A percentile compares a stretch with the other conserved stretches of the same genome.
Conservation (phyloP, 1,284 basidiomycete genomes). For the Agaricales sp. region DNA sequence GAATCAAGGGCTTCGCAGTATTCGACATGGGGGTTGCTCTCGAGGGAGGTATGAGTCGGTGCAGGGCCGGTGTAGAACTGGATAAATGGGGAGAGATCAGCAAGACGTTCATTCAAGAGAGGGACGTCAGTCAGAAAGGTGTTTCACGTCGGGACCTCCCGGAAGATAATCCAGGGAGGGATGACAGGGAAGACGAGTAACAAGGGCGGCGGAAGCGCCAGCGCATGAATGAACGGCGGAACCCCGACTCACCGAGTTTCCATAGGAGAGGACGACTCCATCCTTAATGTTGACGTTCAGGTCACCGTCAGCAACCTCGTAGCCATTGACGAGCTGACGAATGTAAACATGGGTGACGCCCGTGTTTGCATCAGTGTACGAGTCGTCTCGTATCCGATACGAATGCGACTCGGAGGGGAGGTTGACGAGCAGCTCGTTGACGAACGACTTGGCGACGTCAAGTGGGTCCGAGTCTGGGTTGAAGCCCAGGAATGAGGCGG, state of each 20-base stretch:
- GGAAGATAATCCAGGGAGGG: no score
- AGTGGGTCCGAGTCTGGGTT: slow-evolving; percentile 35
- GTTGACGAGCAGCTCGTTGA: slow-evolving; percentile 34
- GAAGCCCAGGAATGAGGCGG: slow-evolving; percentile 28
- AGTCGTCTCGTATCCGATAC: slow-evolving; percentile 65
- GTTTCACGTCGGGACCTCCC: no score
- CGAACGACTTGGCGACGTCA: slow-evolving; percentile 51
- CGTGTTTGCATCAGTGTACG: slow-evolving; percentile 77
- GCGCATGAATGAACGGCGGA: slow-evolving; percentile 9
- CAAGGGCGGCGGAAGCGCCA: not conserved
- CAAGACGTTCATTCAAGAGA: no score
- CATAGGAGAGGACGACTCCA: slow-evolving; percentile 71
- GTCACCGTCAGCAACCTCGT: slow-evolving; percentile 83
- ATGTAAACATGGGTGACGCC: slow-evolving; percentile 82
- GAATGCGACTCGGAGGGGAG: slow-evolving; percentile 27
- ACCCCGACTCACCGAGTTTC: slow-evolving; percentile 56
- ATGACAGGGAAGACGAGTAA: no score
- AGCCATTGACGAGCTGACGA: slow-evolving; percentile 70
- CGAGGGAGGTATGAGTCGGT: slow-evolving; percentile 24
- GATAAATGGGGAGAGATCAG: slow-evolving; percentile 13
- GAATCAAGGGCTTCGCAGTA: slow-evolving; percentile 41
- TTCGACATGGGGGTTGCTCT: slow-evolving; percentile 41
- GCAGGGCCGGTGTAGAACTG: slow-evolving; percentile 58
- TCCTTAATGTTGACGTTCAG: slow-evolving; percentile 86
- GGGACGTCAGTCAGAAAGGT: no score